These are phyloP conservation scores for Trypanosoma platydactyli DNA, from an alignment of 208 protist species.

Conservation along the genomic window DNA sequence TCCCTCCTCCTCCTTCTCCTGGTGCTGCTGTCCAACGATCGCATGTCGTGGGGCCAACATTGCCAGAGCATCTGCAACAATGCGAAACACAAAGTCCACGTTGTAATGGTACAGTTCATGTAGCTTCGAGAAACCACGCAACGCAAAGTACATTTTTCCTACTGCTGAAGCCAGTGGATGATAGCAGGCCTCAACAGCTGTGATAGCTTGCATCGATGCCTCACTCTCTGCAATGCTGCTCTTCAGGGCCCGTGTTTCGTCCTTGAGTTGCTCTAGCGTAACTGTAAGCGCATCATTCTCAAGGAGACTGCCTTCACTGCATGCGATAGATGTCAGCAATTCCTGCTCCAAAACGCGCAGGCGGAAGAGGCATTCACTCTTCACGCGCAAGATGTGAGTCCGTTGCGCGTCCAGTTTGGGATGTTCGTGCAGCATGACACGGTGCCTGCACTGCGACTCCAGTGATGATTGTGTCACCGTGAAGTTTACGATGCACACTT, in stretches of 20 bases:
- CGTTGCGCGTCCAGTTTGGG: constrained; percentile 95
- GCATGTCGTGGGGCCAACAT: constrained; percentile 36
- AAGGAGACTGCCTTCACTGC: constrained; percentile 95
- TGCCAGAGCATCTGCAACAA: constrained; percentile 86
- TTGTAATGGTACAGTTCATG: constrained; percentile 98
- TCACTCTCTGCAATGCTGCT: constrained; percentile 92
- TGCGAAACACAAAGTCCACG: constrained; percentile 94
- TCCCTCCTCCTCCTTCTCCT: constrained; percentile 5
- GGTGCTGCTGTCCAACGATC: background rate
- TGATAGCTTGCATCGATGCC: constrained; percentile 89
- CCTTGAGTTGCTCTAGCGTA: constrained; percentile 95
- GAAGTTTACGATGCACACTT: constrained; percentile 99
- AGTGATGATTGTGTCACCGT: constrained; percentile 97
- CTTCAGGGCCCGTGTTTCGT: constrained; percentile 88
- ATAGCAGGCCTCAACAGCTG: constrained; percentile 85
- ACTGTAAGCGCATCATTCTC: constrained; percentile 97
- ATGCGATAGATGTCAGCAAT: constrained; percentile 93
- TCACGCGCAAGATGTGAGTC: constrained; percentile 89
- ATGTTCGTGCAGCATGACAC: constrained; percentile 91
- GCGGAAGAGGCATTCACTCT: constrained; percentile 95
- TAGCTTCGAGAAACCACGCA: constrained; percentile 92
- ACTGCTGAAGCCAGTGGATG: constrained; percentile 90
- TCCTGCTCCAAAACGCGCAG: constrained; percentile 96
- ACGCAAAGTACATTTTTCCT: constrained; percentile 95
- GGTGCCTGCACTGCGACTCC: constrained; percentile 94